phyloP scores from a whole-genome alignment of 1,139 yeast species.

The Yamadazyma atlantica region DNA sequence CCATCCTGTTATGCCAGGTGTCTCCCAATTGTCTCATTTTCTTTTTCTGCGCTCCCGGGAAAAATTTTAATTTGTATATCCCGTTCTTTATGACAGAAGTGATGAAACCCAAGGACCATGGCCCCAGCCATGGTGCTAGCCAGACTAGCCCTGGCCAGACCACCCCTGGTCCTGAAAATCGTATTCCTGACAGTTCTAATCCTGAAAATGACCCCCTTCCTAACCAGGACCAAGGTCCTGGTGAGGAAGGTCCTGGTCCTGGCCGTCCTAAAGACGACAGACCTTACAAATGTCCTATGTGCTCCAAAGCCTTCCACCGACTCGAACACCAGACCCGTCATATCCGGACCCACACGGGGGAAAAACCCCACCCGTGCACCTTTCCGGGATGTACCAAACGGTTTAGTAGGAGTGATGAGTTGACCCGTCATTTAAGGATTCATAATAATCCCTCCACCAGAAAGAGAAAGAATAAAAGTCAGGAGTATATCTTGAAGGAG shows the following conservation, averaged over 20 bases:
- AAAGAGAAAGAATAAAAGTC: slow-evolving; percentile 27
- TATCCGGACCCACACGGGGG: slow-evolving; percentile 69
- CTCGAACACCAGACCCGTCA: slow-evolving; percentile 72
- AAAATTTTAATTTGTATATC: background rate
- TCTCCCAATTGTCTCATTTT: background rate
- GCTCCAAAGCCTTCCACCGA: slow-evolving; percentile 63
- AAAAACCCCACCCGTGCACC: slow-evolving; percentile 73
- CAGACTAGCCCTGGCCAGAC: background rate
- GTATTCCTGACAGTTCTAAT: background rate
- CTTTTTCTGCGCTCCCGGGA: background rate
- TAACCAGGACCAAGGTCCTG: too few species aligned
- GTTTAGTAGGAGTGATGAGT: slow-evolving; percentile 67
- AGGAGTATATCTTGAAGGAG: slow-evolving; percentile 10
- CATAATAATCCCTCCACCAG: slow-evolving; percentile 57
- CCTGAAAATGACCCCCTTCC: too few species aligned
- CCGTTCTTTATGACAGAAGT: background rate
- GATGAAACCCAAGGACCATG: background rate
- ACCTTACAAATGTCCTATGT: slow-evolving; percentile 61
- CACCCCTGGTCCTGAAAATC: background rate
- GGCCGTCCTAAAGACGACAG: slow-evolving; percentile 29
- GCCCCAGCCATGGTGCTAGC: background rate
- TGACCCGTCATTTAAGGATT: slow-evolving; percentile 65
- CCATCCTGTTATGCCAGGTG: background rate
- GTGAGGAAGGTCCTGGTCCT: too few species aligned
- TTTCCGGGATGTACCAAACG: slow-evolving; percentile 66